Base-by-base conservation (phyloP, 768 basidiomycete species). In the Leccinum boreale region DNA sequence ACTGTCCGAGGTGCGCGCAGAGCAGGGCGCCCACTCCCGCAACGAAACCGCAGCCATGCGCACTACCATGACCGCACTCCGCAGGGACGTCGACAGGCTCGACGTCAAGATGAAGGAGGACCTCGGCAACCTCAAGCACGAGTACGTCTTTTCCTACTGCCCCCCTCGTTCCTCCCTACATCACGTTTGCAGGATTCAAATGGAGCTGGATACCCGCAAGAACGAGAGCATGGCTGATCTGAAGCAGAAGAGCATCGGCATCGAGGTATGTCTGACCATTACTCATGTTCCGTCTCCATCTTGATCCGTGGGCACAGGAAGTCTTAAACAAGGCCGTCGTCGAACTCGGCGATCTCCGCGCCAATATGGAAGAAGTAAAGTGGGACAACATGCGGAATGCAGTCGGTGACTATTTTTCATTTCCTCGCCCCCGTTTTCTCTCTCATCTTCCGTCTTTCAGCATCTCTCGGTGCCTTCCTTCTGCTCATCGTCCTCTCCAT, bases 51-150 rank as follows among this genome's bases (percentile, higher is more conserved):
- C 92, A 12, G 78, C 88, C n/a, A 84, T 98, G 57, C 81, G 86
- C n/a, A 80, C 91, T 0, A 78, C 88, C 36, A 85, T 87, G 3
- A 74, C 84, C n/a, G 84, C 87, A 4, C 79, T 96, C 17, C 82
- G 94, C 58, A 78, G 93, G 60, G 97, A 98, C 46, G 86, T 94
- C 14, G 96, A 99, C 66, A 75, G 80, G 3, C 73, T 98, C 48
- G 85, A 89, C 65, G 86, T 89, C 44, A 95, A 91, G 75, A 89
- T 99, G 85, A 96, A 95, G 75, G 94, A 97, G 71, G 92, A 95
- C 61, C 75, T 98, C 23, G 85, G 82, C 15, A 89, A 83, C 47
- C 78, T 99, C 64, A 94, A 91, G 73, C 95, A 98, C 67, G 95
- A 98, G 94, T 96, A 63, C 55, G 89, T 83, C n/a, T 48, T 45